Base-by-base conservation (phyloP, 768 basidiomycete genomes). In the Butyriboletus loyo region DNA sequence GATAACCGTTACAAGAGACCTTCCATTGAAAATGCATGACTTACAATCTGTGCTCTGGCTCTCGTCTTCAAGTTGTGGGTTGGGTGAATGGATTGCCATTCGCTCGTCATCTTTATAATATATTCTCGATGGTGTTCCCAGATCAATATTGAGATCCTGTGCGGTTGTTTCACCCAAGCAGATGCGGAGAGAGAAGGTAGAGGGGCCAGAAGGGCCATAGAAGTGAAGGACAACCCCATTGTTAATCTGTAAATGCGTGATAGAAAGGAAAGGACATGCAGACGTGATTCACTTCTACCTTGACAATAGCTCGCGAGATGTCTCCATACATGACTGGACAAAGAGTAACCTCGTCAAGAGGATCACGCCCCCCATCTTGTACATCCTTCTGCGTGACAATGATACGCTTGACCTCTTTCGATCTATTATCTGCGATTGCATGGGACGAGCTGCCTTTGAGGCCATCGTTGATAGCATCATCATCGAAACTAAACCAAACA, bases 41-140 rank as follows among this genome's bases (percentile, higher is more conserved):
- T 53, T 58, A 79, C 83, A 80, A 56, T 81, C 76, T 59, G 75
- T 72, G 37, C 81, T 80, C 46, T 75, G 72, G 47, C 75, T 77
- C 24, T 72, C 74, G n/a, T 82, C 79, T 14, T 71, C 63, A 17
- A 71, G 61, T 27, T 72, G 73, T 8, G 53, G 64, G 28, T 59
- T 67, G 5, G 77, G 79, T 7, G 84, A 78, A 59, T 93, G 91
- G 32, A 93, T 93, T 27, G 81, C 81, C 89, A 93, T 92, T 46
- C 90, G 75, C 56, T 89, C 85, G 61, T 95, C 93, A 50, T 94
- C 92, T 66, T 94, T 93, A 73, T 91, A 89, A 68, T 88, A 87
- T 45, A 85, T 75, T 28, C 86, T 78, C 15, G 84, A 72, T 5
- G 93, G 92, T 14, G 88, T 77, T 7, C 93, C 93, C 19, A 96